Base-by-base conservation (phyloP, 768 basidiomycete genomes). In the Gymnopilus dilepis region DNA sequence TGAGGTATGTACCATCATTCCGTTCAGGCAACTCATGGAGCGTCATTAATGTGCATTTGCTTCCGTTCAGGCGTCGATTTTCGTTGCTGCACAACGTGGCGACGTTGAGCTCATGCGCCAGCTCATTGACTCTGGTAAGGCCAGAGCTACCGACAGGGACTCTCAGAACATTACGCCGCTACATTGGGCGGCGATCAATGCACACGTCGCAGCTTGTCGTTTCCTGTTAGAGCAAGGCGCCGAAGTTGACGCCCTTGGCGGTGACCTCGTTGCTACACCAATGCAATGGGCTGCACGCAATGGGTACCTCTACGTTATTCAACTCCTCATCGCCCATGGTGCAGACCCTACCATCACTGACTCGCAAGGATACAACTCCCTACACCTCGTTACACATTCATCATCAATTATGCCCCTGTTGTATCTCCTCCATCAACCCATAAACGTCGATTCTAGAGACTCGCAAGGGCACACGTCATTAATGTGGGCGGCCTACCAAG, bases 401-500 rank as follows among this genome's bases (percentile, higher is more conserved):
- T 94, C 91, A 2, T 90, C 88, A 9, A 92, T 99, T 63, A 97
- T 98, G 96, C 92, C 97, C 0, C 74, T 99, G 37, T 79, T 98
- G 37, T 96, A 94, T 70, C 80, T 97, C 24, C 83, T 99, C 6
- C 94, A 97, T 72, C 96, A 98, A 72, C 95, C 96, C 2, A 85
- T 99, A 64, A 89, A 87, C 42, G 90, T 98, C 60, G 97, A 99
- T 72, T 90, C 90, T 48, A 84, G 88, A 40, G 97, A 99, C 73
- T 81, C 88, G 1, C 91, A 94, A 69, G 97, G 97, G 0, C 97
- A 99, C 72, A 97, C 97, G 0, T 84, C 93, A 0, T 82, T 99
- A 52, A 97, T 98, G 94, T 99, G 97, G 97, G 97, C 97, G 5
- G 94, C 95, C 8, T 99, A 99, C 75, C 97, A 99, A 73, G 97